A percentile compares a stretch with the other conserved stretches of the same genome.
Evolutionary conservation across 1,284 basidiomycete genomes (phyloP).

Genomic region (Microbotryomycetes sp.): DNA sequence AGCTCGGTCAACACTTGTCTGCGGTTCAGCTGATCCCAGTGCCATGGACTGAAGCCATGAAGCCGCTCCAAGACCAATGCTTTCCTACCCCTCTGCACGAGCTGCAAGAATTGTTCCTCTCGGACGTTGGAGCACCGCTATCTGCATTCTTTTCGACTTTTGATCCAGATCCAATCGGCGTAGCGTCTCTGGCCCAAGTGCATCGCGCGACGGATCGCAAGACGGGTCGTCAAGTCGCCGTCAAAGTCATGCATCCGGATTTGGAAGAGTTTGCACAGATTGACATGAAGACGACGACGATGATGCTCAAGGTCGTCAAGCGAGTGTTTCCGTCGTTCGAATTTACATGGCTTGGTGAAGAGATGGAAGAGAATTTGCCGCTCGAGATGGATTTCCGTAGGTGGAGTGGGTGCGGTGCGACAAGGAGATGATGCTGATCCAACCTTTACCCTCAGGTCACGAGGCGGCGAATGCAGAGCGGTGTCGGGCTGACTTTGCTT

Average conservation of each 20-base stretch:
- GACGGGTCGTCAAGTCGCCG: slow-evolving; percentile 71
- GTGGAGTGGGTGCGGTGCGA: not conserved
- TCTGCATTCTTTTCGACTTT: slow-evolving; percentile 58
- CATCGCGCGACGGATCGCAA: slow-evolving; percentile 71
- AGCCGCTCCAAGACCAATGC: slow-evolving; percentile 56
- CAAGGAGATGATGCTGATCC: not conserved
- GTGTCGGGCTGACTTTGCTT: slow-evolving; percentile 63
- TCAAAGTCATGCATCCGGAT: slow-evolving; percentile 96
- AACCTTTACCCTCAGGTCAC: slow-evolving; percentile 46
- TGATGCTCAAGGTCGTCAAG: slow-evolving; percentile 68
- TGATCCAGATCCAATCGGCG: slow-evolving; percentile 82
- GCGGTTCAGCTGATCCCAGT: slow-evolving; percentile 61
- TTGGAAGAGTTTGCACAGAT: slow-evolving; percentile 88
- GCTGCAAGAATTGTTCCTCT: slow-evolving; percentile 59
- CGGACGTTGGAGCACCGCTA: slow-evolving; percentile 55
- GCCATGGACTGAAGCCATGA: slow-evolving; percentile 47
- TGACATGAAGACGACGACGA: slow-evolving; percentile 52
- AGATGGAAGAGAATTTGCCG: slow-evolving; percentile 70
- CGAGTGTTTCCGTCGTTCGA: slow-evolving; percentile 75
- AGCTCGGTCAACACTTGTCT: slow-evolving; percentile 71
- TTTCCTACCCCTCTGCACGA: slow-evolving; percentile 66
- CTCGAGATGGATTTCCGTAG: slow-evolving; percentile 83
- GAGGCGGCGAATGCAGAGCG: slow-evolving; percentile 80
- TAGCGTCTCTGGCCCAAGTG: slow-evolving; percentile 89
- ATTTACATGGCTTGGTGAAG: slow-evolving; percentile 85